phyloP scores from a whole-genome alignment of 2,329 filamentous ascomycete genomes.

The Clarireedia monteithiana region DNA sequence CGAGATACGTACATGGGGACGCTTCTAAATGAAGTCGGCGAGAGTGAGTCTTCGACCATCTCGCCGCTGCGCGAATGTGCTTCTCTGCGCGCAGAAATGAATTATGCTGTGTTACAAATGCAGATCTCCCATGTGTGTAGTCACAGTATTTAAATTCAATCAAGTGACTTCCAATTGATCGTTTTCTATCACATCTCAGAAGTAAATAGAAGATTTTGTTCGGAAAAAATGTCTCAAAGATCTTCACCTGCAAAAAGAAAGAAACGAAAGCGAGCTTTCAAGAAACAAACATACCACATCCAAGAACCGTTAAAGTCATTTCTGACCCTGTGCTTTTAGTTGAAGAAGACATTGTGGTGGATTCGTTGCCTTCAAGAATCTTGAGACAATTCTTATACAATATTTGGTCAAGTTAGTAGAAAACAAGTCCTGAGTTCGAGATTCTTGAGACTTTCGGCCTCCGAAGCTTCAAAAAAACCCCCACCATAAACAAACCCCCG shows the following conservation, averaged over 20 bases:
- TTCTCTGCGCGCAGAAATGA: no score
- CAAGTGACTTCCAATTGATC: no score
- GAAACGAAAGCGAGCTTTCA: background rate
- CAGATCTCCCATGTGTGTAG: no score
- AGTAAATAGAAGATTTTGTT: background rate
- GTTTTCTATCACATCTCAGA: no score
- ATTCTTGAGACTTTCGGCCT: background rate
- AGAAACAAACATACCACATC: constrained; percentile 56
- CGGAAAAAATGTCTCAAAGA: background rate
- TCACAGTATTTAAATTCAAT: no score
- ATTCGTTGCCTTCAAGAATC: background rate
- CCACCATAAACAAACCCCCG: background rate
- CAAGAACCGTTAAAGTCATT: constrained; percentile 71
- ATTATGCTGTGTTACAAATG: no score
- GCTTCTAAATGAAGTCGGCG: no score
- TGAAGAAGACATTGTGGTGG: background rate
- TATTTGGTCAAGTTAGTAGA: no score
- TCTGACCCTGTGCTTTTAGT: constrained; percentile 23
- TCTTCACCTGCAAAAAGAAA: background rate
- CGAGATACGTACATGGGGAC: background rate
- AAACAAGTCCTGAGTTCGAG: no score
- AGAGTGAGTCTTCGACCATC: no score
- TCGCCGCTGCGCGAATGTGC: no score
- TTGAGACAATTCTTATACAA: background rate
- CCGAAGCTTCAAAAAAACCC: background rate